Base-by-base conservation (phyloP, 2,329 filamentous ascomycete species). In the Lasiodiplodia sp. region DNA sequence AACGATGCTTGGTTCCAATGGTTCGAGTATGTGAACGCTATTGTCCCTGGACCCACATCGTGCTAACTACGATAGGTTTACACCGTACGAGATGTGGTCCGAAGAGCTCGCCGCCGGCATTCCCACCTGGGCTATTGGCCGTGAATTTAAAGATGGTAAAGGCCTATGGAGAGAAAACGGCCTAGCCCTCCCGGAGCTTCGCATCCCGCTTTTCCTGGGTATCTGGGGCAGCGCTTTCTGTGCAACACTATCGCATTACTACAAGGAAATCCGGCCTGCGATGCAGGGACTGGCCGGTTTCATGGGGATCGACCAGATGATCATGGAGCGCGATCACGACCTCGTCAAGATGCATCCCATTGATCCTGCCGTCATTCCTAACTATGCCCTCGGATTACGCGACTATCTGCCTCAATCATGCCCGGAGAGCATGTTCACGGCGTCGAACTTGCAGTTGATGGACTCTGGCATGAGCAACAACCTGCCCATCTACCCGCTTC, bases 401-500 rank as follows among this genome's bases (percentile, higher is more conserved):
- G 89, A 88, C 14, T 85, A 88, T 70, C 84, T 99, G 7, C 91
- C 93, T 0, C 80, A 87, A 0, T 92, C 92, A 0, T 91, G 91
- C n/a, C 94, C 96, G 0, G 87, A 90, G 38, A 93, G 88, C 69
- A 88, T 97, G 49, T 89, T 92, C 74, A 84, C 88, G 21, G 86
- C 85, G 16, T 85, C 90, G 55, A 91, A 97, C 77, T 77, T 85
- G 47, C 80, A 84, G 67, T 79, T 86, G 18, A 98, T 97, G 94
- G 96, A 99, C 78, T 94, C 96, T 1, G 96, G 96, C 63, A 99
- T 99, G 96, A 96, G 92, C 72, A 98, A 99, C 78, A 99, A 99
- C 76, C 85, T 99, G 10, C 96, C 96, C 1, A 94, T 98, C 52
- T 99, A 99, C 77, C 96, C 96, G 0, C 86, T 98, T 3, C 88